phyloP scores from a whole-genome alignment of 164 flowering plant species.

The Annona squamosa region DNA sequence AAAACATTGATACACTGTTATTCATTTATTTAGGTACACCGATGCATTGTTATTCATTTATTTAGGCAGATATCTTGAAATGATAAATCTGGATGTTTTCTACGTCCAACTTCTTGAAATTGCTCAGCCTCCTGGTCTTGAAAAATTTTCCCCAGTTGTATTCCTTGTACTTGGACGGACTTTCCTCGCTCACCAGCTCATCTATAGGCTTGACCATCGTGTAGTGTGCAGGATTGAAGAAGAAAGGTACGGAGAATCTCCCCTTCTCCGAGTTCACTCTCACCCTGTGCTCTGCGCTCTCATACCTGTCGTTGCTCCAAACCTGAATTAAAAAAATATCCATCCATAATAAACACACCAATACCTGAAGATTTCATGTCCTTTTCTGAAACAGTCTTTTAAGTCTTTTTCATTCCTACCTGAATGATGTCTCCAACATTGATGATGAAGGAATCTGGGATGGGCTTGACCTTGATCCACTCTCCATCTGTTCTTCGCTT shows the following conservation, averaged over 20 bases:
- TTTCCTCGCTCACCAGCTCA: slow-evolving; percentile 29
- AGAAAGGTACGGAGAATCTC: slow-evolving; percentile 62
- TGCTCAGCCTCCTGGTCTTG: slow-evolving; percentile 22
- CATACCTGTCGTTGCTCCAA: slow-evolving; percentile 53
- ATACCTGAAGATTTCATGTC: background rate
- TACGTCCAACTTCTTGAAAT: slow-evolving; percentile 39
- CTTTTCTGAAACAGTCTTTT: background rate
- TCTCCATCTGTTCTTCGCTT: slow-evolving; percentile 14
- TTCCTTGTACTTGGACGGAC: slow-evolving; percentile 26
- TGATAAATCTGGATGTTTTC: slow-evolving; percentile 37
- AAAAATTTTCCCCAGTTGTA: slow-evolving; percentile 41
- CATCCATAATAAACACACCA: background rate
- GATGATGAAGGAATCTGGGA: slow-evolving; percentile 20
- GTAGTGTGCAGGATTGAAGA: slow-evolving; percentile 41
- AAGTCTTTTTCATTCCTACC: slow-evolving; percentile 3
- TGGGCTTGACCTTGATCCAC: slow-evolving; percentile 19
- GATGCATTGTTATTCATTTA: background rate
- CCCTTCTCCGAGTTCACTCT: slow-evolving; percentile 45
- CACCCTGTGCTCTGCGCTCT: slow-evolving; percentile 68
- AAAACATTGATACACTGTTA: no score
- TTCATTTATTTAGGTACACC: background rate
- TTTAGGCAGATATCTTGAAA: slow-evolving; percentile 22
- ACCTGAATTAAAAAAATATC: slow-evolving; percentile 21
- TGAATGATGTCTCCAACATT: slow-evolving; percentile 23
- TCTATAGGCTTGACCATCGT: slow-evolving; percentile 43